Conservation (phyloP, 805 yeast species). For the Zygosaccharomyces bailii region DNA sequence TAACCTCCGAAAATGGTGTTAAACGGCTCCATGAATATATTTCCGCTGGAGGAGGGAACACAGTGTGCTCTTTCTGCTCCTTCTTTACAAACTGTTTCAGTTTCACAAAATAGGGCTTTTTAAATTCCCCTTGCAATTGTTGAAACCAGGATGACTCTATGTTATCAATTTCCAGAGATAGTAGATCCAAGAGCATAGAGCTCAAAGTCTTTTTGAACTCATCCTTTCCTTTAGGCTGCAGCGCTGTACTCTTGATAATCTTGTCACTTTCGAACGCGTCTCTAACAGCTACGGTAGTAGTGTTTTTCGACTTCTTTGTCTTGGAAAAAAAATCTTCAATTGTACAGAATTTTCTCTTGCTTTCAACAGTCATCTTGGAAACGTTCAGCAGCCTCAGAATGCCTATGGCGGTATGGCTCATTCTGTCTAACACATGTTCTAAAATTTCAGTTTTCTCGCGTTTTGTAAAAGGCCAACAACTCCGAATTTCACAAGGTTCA, state of each 20-base stretch:
- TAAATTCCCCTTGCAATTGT: conserved; percentile 62
- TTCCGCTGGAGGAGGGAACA: conserved; percentile 76
- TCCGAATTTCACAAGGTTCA: background rate
- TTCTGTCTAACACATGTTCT: background rate
- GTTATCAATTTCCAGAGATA: conserved; percentile 63
- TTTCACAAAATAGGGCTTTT: conserved; percentile 77
- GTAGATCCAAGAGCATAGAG: conserved; percentile 33
- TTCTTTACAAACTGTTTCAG: conserved; percentile 60
- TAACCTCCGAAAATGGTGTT: conserved; percentile 71
- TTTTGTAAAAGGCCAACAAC: background rate
- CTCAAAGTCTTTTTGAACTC: conserved; percentile 16
- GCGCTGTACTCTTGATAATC: background rate
- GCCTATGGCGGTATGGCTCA: background rate
- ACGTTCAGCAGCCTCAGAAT: background rate
- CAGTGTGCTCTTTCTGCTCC: conserved; percentile 45
- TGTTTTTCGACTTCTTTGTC: conserved; percentile 7
- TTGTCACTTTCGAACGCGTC: conserved; percentile 8
- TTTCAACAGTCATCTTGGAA: conserved; percentile 13
- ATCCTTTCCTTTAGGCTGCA: conserved; percentile 8
- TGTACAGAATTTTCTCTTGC: conserved; percentile 16
- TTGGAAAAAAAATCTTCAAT: conserved; percentile 25
- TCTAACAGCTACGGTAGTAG: background rate
- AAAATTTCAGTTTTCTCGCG: conserved; percentile 4
- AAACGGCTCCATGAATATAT: conserved; percentile 89
- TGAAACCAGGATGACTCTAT: conserved; percentile 79